phyloP scores from a whole-genome alignment of 1,284 basidiomycete genomes.

The Taiwanofungus camphoratus region DNA sequence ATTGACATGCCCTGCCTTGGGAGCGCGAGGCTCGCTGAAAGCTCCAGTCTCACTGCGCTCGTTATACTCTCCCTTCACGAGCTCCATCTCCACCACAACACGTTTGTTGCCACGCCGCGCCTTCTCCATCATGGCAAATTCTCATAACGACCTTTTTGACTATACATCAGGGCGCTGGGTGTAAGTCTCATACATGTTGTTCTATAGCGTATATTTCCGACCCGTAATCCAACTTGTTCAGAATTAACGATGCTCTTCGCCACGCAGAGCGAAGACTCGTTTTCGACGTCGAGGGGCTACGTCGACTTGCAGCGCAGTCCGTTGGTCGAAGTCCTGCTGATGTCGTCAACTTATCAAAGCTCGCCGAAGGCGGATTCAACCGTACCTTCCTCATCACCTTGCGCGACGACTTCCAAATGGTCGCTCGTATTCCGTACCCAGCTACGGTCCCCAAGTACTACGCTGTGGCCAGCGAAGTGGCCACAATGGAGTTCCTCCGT shows the following conservation, averaged over 20 bases:
- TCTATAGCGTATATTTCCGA: constrained; percentile 23
- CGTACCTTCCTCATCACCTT: constrained; percentile 42
- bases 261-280: constrained; percentile 35
- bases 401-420: constrained; percentile 36
- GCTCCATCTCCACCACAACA: constrained; percentile 23
- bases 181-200: constrained; percentile 31
- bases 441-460: constrained; percentile 37
- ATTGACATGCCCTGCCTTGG: too few relatives aligned
- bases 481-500: constrained; percentile 46
- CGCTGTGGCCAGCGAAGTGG: constrained; percentile 46
- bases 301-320: constrained; percentile 41
- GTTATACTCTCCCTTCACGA: constrained; percentile 21
- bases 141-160: constrained; percentile 33
- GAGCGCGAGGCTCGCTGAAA: constrained; percentile 21
- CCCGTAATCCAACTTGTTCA: constrained; percentile 23
- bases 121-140: constrained; percentile 28
- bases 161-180: constrained; percentile 39
- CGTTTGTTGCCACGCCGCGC: constrained; percentile 29
- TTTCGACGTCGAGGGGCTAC: constrained; percentile 36
- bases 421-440: constrained; percentile 46
- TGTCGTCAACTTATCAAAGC: constrained; percentile 32
- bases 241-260: constrained; percentile 39
- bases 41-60: constrained; percentile 13
- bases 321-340: constrained; percentile 30
- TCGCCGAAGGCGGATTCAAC: constrained; percentile 40